Base-by-base conservation (phyloP, 2,329 filamentous ascomycete species). In the Claviceps pusilla region DNA sequence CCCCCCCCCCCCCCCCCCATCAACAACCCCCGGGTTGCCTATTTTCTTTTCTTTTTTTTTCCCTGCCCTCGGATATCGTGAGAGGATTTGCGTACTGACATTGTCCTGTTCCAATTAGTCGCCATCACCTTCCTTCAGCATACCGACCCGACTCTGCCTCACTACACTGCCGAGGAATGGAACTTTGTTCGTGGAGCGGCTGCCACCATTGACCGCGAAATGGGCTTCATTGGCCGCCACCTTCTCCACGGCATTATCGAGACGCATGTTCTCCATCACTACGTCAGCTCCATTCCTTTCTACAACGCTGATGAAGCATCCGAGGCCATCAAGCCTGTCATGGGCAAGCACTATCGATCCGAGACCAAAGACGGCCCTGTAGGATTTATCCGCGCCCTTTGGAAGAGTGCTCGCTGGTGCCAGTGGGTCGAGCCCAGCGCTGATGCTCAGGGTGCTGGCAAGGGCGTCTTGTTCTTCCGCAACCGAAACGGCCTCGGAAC, bases 111-210 rank as follows among this genome's bases (percentile, higher is more conserved):
- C 19, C 31, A 19, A 12, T 10, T 62, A 91, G 90, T 97, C 61
- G 90, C 90, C 69, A 97, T 97, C 71, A 97, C 91, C 62, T 97
- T 83, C 79, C 83, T 97, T 59, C 91, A 97, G 74, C 91, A 97
- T 80, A 96, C 91, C 66, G 90, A 97, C 69, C 90, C 90, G 50
- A 82, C 86, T 46, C 86, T 97, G 48, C 91, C 91, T 57, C 91
- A 97, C 78, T 97, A 97, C 78, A 80, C 84, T 55, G 79, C 82
- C 57, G 79, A 86, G 59, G 80, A 86, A 65, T 97, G 91, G 91
- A 95, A 86, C 74, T 97, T 89, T 67, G 83, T 90, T 60, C 89
- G 91, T 61, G 91, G 91, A 64, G 91, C 91, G 55, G 90, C 89
- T 56, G 90, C 91, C 56, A 97, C 91, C 58, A 95, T 97, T 64